These are phyloP conservation scores for Euphrasia arctica DNA, from an alignment of 305 asterid species.

Conservation along the genomic window DNA sequence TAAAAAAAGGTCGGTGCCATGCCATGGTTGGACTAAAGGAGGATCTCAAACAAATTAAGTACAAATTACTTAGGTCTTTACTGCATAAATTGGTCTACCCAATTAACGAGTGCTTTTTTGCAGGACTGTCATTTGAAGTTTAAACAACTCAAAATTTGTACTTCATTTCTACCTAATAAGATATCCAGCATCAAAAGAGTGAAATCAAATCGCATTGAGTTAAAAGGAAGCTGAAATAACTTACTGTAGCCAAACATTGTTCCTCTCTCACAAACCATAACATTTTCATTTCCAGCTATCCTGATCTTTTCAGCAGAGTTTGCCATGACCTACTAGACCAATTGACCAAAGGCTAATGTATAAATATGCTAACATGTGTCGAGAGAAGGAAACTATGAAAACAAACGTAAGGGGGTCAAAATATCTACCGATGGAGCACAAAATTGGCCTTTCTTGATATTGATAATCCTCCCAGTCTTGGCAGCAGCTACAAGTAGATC, in stretches of 20 bases:
- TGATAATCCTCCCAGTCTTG: conserved; percentile 84
- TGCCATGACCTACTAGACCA: conserved; percentile 67
- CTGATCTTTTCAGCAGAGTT: conserved; percentile 94
- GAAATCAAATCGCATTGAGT: background rate
- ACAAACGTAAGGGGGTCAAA: background rate
- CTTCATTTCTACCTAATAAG: background rate
- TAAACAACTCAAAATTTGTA: background rate
- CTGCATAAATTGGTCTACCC: background rate
- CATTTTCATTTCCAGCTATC: conserved; percentile 93
- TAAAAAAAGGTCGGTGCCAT: background rate
- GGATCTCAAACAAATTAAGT: too few relatives aligned
- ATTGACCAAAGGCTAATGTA: conserved; percentile 20
- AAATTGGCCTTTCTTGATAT: conserved; percentile 95
- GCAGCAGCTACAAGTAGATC: conserved; percentile 98
- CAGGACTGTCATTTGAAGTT: background rate
- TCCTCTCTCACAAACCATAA: conserved; percentile 99
- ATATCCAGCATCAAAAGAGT: background rate
- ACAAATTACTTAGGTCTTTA: background rate
- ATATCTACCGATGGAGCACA: conserved; percentile 83
- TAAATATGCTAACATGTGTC: conserved; percentile 1
- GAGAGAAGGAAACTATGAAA: background rate
- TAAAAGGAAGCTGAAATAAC: conserved; percentile 25
- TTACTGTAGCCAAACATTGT: conserved; percentile 97
- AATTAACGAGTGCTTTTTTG: background rate
- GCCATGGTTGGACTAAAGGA: too few relatives aligned